Evolutionary conservation across 768 basidiomycete species (phyloP), one percentile per base, ranked within the genome.

Genomic region (Xerocomellus chrysenteron): DNA sequence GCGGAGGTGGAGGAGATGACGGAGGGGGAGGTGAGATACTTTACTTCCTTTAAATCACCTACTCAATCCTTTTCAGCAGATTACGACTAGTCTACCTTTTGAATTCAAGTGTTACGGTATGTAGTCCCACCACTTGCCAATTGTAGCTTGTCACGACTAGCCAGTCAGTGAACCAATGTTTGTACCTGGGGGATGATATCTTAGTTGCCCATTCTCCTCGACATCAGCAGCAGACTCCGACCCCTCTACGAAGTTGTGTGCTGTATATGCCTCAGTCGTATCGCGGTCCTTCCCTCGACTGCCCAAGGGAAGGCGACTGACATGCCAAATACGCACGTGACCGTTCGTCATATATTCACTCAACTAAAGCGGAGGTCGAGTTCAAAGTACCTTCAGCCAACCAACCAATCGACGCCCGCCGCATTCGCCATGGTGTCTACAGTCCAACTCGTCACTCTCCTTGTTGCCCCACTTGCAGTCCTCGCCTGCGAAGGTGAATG

Each of bases 401-500:
- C 47, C 14, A 37, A 17, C 33, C n/a, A 21, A 54, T 35, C 62
- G 40, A 54, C 42, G 50, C 52, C 52, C 58, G 60, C 57, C 48
- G 30, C 44, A 26, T 40, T 46, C 33, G 21, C 35, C 56, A 72
- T 69, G 68, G 41, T 70, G 21, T 59, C 43, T 21, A 57, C 42
- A 44, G 42, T 60, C 50, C 59, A 64, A 52, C 40, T 71, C 50
- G 8, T 68, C 46, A 44, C 69, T 32, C 40, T 74, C 32, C 47
- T 74, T 51, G 37, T 65, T 19, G 61, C 70, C 62, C 75, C 78
- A 44, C 65, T 71, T 63, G 65, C 74, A 41, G 78, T 81, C 55
- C 63, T 65, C 37, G 83, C 84, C 30, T 92, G 89, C 67, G 89
- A 91, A 76, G 85, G 83, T 24, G 81, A 83, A 32, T 90, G 89